Evolutionary conservation across 257 asterid species (phyloP), one percentile per base, ranked within the genome.

Genomic region (Jasminum sambac): DNA sequence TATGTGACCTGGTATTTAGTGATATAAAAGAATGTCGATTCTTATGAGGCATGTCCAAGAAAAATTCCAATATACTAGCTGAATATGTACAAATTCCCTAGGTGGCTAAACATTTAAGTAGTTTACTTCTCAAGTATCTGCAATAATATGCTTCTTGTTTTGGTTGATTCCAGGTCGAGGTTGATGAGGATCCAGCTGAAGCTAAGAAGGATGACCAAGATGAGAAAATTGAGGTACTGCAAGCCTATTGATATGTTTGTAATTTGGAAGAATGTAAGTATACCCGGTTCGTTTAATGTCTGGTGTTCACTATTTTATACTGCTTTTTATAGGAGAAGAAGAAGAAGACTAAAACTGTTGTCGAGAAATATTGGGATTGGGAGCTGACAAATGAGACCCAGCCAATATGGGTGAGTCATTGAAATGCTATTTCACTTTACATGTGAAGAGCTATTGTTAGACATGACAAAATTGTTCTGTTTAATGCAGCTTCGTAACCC

Each of bases 301-400:
- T 3, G 2, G 0, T 74, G 38, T 46, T 62, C 12, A 48, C 57
- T 26, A 16, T 62, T 43, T 64, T 81, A 13, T 59, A 41, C 73
- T 70, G 71, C 50, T 77, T 77, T 36, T 63, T 74, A 61, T 68
- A 67, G 67, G 89, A 89, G 97, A 91, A 89, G 77, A 95, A 91
- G 89, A 94, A 91, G 92, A 95, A 91, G 77, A 91, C 98, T 42
- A 89, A 91, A 86, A 95, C 91, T 8, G 89, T 95, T 16, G 90
- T 91, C 67, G 99, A 95, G 76, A 84, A 84, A 58, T 91, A 95
- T 77, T 95, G 99, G 99, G 99, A 95, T 65, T 95, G 99, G 99
- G 97, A 91, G 77, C 95, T 91, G 44, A 79, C 89, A 24, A 95
- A 95, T 78, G 99, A 95, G 86, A 91, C 97, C 68, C 95, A 88